These are phyloP conservation scores for Thalassia testudinum DNA, from an alignment of 116 monocot species.

Conservation along the genomic window DNA sequence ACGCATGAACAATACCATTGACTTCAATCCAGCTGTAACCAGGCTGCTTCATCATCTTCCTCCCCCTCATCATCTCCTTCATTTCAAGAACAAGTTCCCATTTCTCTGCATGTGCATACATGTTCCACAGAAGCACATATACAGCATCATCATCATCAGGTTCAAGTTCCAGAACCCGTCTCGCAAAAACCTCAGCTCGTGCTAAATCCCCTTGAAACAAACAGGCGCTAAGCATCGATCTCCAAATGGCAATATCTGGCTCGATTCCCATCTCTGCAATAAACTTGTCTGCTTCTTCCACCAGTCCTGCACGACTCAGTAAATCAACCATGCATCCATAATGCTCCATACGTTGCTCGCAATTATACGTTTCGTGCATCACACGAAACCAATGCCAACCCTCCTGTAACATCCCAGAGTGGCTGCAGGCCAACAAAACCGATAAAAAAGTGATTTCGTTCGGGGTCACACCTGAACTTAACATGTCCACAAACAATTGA, in stretches of 20 bases:
- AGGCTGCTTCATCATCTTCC: constrained; percentile 28
- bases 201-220: constrained; percentile 31
- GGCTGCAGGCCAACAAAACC: constrained; percentile 48
- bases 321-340: constrained; percentile 70
- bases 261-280: constrained; percentile 28
- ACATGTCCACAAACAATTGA: constrained; percentile 25
- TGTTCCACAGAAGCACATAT: constrained; percentile 60
- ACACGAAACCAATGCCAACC: constrained; percentile 31
- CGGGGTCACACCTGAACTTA: constrained; percentile 17
- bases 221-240: constrained; percentile 50
- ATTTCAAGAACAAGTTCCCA: constrained; percentile 38
- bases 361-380: constrained; percentile 21
- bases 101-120: constrained; percentile 38
- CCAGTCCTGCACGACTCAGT: constrained; percentile 34
- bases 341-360: constrained; percentile 33
- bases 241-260: constrained; percentile 60
- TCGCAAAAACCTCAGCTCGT: constrained; percentile 47
- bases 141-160: constrained; percentile 54
- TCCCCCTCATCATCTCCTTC: constrained; percentile 30
- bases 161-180: constrained; percentile 36
- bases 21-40: constrained; percentile 40
- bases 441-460: constrained; percentile 50
- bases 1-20: constrained; percentile 23
- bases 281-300: constrained; percentile 30
- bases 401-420: constrained; percentile 48